Base-by-base conservation (phyloP, 371 early-diverging fungal species). In the Mortierella sp. region DNA sequence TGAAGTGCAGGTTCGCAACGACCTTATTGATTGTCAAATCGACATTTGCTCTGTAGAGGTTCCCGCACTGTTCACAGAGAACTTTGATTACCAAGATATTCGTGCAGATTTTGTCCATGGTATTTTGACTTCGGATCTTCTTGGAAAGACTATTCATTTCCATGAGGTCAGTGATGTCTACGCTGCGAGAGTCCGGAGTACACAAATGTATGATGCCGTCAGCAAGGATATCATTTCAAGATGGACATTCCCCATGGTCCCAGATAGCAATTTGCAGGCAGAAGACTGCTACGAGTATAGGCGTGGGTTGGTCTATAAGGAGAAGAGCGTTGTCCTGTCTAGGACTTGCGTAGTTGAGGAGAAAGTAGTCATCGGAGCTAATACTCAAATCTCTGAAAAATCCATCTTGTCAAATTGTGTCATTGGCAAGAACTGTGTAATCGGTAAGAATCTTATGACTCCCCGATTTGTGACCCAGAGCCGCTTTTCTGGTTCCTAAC, bases 81-180 rank as follows among this genome's bases (percentile, higher is more conserved):
- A 98, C 87, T 98, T 97, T 85, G 99, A 98, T 86, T 98, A 97
- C 88, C 97, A 97, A 83, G 91, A 92, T 50, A 87, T 97, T 57
- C 90, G 97, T 28, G 86, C 88, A 22, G 96, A 98, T 83, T 98
- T 98, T 85, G 94, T 98, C 13, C 91, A 93, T 43, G 97, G 97
- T 58, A 94, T 98, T 59, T 78, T 97, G 69, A 94, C 94, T 43
- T 96, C 97, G 4, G 97, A 97, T 69, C 87, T 97, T 60, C 86
- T 97, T 57, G 93, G 92, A 28, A 94, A 96, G 83, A 93, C 96
- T 2, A 95, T 98, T 47, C 95, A 96, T 78, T 87, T 91, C 43
- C 92, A 97, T 57, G 84, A 96, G 58, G 85, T 96, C 32, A 76
- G 86, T 0, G 93, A 94, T 33, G 87, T 90, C 24, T 98, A 98